Evolutionary conservation across 805 yeast species (phyloP).

Genomic region (Wickerhamiella sorbophila): DNA sequence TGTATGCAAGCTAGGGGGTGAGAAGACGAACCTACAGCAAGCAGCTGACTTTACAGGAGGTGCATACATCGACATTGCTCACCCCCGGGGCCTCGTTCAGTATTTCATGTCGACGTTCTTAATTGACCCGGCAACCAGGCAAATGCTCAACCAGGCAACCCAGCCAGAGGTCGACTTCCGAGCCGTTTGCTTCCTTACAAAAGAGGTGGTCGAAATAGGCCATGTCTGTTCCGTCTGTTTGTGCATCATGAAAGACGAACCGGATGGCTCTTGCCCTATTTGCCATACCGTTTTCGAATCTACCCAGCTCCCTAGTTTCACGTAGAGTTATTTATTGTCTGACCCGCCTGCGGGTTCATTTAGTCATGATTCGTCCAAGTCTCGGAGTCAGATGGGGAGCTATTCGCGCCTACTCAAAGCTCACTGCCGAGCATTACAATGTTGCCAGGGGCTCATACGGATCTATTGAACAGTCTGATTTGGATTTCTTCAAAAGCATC

Average conservation of each 20-base stretch:
- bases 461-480: slow-evolving; percentile 39
- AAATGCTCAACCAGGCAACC: slow-evolving; percentile 67
- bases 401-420: neutral
- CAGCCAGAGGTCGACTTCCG: slow-evolving; percentile 79
- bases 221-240: slow-evolving; percentile 91
- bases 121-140: slow-evolving; percentile 70
- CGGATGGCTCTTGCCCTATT: slow-evolving; percentile 65
- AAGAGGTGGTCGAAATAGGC: slow-evolving; percentile 84
- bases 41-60: slow-evolving; percentile 94
- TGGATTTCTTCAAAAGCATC: slow-evolving; percentile 44
- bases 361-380: neutral
- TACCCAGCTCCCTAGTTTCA: neutral
- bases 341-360: neutral
- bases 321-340: neutral
- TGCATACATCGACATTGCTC: slow-evolving; percentile 53
- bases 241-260: slow-evolving; percentile 41
- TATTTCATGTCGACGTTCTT: slow-evolving; percentile 68
- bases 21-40: slow-evolving; percentile 80
- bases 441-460: slow-evolving; percentile 39
- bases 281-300: slow-evolving; percentile 53
- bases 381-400: neutral
- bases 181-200: slow-evolving; percentile 86
- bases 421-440: slow-evolving; percentile 59
- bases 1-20: slow-evolving; percentile 63
- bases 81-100: slow-evolving; percentile 68